Conservation (phyloP, 495 filamentous ascomycete species). For the Lasiosphaeria ovina region DNA sequence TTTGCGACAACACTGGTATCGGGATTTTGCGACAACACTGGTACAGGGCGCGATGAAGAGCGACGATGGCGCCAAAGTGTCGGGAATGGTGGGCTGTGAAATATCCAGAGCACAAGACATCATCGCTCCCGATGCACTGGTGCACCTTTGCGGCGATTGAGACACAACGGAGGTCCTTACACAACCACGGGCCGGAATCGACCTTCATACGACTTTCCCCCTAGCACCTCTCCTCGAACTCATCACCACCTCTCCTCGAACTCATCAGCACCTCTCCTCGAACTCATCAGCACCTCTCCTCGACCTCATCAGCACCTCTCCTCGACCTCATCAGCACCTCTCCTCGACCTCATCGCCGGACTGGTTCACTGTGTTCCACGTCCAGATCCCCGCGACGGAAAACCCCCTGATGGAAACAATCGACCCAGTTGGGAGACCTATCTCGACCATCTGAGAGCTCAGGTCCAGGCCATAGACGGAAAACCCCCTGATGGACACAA, state of each 20-base stretch:
- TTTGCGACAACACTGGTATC: too few species aligned
- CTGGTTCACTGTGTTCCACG: constrained; percentile 11
- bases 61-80: neutral
- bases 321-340: neutral
- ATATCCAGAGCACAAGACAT: constrained; percentile 8
- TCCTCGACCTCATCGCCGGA: constrained; percentile 7
- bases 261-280: too few species aligned
- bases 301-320: too few species aligned
- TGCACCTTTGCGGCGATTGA: constrained; percentile 20
- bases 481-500: too few species aligned
- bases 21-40: too few species aligned
- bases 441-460: constrained; percentile 7
- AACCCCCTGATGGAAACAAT: constrained; percentile 2
- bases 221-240: neutral
- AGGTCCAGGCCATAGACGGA: constrained; percentile 1
- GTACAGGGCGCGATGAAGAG: too few species aligned
- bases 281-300: too few species aligned
- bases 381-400: constrained; percentile 3
- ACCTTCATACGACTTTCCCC: constrained; percentile 18
- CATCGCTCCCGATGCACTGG: constrained; percentile 7
- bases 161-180: constrained; percentile 15
- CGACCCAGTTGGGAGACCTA: constrained; percentile 14
- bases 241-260: too few species aligned
- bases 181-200: constrained; percentile 5
- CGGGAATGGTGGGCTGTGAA: constrained; percentile 16